A percentile compares a stretch with the other conserved stretches of the same genome.
Evolutionary conservation across 345 rosid genomes (phyloP).

Genomic region (Balakata baccata): DNA sequence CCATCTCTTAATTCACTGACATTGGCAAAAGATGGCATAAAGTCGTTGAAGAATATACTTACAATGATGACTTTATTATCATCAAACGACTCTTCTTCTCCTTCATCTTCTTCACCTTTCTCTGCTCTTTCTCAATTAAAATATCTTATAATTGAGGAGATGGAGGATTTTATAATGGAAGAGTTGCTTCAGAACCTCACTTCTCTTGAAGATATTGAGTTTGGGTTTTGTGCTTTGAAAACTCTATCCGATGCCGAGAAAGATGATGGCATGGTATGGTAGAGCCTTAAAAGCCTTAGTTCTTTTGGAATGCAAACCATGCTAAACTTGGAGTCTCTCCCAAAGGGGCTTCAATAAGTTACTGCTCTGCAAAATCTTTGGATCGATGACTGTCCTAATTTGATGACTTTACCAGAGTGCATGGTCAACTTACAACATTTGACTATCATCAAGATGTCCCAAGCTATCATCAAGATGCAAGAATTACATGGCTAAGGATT

Average conservation of each 20-base stretch:
- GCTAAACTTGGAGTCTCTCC: constrained; percentile 9
- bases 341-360: constrained; percentile 10
- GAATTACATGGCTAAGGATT: background rate
- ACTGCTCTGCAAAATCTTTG: background rate
- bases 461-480: background rate
- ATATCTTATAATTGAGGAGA: fast-evolving
- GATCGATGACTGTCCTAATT: background rate
- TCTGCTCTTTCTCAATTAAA: constrained; percentile 2
- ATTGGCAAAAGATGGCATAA: background rate
- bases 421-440: background rate
- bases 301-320: background rate
- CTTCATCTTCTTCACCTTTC: background rate
- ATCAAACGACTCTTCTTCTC: constrained; percentile 1
- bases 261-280: background rate
- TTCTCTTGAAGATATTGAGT: background rate
- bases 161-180: background rate
- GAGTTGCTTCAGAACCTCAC: constrained; percentile 9
- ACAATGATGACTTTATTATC: background rate
- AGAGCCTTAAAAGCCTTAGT: background rate
- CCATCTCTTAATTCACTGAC: background rate
- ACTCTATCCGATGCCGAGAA: background rate
- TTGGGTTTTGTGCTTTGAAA: background rate
- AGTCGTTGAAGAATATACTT: background rate
- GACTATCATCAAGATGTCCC: background rate
- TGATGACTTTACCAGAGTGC: constrained; percentile 15